Evolutionary conservation across 2,329 filamentous ascomycete species (phyloP).

Genomic region (Didymellaceae sp.): DNA sequence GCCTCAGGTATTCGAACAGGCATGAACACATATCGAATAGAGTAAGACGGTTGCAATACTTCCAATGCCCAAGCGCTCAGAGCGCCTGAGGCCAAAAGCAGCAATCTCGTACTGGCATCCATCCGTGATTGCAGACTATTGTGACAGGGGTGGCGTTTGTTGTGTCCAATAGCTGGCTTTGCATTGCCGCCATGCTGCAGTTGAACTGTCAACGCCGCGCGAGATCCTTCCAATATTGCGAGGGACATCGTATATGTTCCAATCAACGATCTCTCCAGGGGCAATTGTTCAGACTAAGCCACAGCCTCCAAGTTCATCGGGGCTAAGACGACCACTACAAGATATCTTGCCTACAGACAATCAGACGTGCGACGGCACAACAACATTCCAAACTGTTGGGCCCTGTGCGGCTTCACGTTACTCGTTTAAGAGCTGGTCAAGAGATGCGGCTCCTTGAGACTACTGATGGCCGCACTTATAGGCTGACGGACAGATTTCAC

Average conservation of each 20-base stretch:
- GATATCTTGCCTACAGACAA: no score
- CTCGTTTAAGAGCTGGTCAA: background rate
- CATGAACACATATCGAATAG: no score
- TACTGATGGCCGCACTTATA: slow-evolving; percentile 11
- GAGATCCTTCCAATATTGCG: background rate
- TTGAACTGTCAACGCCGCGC: background rate
- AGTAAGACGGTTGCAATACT: no score
- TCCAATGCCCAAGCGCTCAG: no score
- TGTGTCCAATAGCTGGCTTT: slow-evolving; percentile 5
- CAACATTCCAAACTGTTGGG: background rate
- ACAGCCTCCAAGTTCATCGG: no score
- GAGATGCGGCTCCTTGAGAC: slow-evolving; percentile 22
- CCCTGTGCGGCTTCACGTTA: background rate
- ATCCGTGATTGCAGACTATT: background rate
- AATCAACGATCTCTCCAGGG: no score
- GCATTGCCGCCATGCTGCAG: slow-evolving; percentile 7
- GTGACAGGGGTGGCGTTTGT: background rate
- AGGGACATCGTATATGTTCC: no score
- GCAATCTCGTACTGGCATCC: background rate
- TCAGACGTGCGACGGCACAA: no score
- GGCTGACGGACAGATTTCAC: slow-evolving; percentile 5
- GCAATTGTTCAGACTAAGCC: no score
- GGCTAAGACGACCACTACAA: no score
- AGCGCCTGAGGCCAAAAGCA: no score
- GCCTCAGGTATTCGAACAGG: no score